Evolutionary conservation across 495 filamentous ascomycete species (phyloP).

Genomic region (Penicillium ucsense): DNA sequence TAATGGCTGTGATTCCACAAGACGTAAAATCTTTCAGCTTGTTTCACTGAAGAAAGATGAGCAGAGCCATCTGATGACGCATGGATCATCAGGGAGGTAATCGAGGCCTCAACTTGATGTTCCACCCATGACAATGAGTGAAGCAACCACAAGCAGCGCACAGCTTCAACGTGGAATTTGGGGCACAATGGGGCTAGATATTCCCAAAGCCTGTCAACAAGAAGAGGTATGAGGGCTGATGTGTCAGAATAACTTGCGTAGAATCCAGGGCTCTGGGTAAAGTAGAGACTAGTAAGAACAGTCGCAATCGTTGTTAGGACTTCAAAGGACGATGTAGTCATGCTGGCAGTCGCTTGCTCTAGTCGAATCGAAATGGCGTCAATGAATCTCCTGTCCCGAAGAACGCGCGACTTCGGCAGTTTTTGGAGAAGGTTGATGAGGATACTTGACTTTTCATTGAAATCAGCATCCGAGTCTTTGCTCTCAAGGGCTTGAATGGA

Average conservation of each 20-base stretch:
- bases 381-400: constrained; percentile 46
- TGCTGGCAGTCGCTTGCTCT: constrained; percentile 8
- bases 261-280: constrained; percentile 33
- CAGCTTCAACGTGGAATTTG: constrained; percentile 88
- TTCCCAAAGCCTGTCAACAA: constrained; percentile 65
- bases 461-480: constrained; percentile 11
- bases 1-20: constrained; percentile 74
- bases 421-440: constrained; percentile 51
- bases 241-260: constrained; percentile 48
- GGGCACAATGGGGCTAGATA: constrained; percentile 72
- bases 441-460: constrained; percentile 35
- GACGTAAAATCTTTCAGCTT: constrained; percentile 51
- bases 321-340: constrained; percentile 28
- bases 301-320: constrained; percentile 49
- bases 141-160: constrained; percentile 75
- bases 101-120: constrained; percentile 65
- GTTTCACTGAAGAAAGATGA: constrained; percentile 25
- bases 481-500: constrained; percentile 31
- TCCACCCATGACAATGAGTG: constrained; percentile 54
- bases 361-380: constrained; percentile 40
- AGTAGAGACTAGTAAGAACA: constrained; percentile 53
- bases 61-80: constrained; percentile 15
- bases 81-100: constrained; percentile 62
- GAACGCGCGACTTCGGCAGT: constrained; percentile 41
- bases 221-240: constrained; percentile 52